phyloP scores from a whole-genome alignment of 306 rosid genomes.

The Sicyos baderoa region DNA sequence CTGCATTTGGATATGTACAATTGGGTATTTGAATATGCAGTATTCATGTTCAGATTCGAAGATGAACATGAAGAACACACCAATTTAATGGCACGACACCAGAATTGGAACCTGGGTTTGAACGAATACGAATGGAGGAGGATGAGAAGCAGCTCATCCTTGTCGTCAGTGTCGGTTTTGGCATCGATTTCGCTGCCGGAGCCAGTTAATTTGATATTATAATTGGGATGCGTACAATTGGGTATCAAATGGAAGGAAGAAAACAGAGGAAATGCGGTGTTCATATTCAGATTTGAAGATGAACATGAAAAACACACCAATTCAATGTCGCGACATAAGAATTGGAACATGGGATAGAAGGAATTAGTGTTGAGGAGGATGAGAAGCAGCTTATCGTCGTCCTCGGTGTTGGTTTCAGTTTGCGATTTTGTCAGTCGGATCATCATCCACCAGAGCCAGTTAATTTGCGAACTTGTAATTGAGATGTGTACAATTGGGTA shows the following conservation, averaged over 20 bases:
- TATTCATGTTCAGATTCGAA: no score
- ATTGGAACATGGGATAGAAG: conserved; percentile 46
- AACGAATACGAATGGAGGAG: no score
- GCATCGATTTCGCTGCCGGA: no score
- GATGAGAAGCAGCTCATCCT: no score
- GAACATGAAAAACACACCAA: conserved; percentile 3
- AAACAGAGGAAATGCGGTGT: conserved; percentile 12
- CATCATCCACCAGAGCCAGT: conserved; percentile 44
- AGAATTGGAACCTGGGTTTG: no score
- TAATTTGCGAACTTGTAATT: conserved; percentile 5
- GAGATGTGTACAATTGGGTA: no score
- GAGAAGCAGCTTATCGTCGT: conserved; percentile 56
- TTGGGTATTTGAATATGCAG: no score
- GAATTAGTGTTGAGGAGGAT: conserved; percentile 52
- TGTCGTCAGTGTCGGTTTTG: no score
- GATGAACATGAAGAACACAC: no score
- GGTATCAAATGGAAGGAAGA: conserved; percentile 1
- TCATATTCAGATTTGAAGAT: conserved; percentile 15
- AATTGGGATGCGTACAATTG: conserved; percentile 41
- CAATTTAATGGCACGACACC: no score
- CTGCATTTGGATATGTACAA: conserved; percentile 70
- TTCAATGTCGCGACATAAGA: conserved; percentile 24
- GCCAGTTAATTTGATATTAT: no score
- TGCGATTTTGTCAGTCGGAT: conserved; percentile 61
- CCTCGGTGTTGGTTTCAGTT: conserved; percentile 60